phyloP scores from a whole-genome alignment of 179 eudicot genomes.

The Patellifolia procumbens region DNA sequence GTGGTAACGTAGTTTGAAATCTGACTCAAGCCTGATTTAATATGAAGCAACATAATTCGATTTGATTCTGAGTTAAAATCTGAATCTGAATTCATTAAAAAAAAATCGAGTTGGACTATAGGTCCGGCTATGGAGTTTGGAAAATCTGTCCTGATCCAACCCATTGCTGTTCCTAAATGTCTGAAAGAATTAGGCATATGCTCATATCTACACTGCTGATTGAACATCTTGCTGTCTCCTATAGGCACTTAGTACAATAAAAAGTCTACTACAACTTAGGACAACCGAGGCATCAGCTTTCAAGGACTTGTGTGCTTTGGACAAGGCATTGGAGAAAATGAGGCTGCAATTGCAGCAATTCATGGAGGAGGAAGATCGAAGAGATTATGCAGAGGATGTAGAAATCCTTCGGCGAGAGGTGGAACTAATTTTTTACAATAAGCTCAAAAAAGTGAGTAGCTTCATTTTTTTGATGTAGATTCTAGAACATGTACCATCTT shows the following conservation, averaged over 20 bases:
- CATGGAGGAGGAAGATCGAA: conserved; percentile 53
- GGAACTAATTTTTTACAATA: conserved; percentile 56
- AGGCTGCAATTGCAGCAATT: conserved; percentile 60
- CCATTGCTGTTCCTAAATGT: neutral
- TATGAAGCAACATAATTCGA: too few species aligned
- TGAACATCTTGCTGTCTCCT: conserved; percentile 12
- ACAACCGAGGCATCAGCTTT: conserved; percentile 57
- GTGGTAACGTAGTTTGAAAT: too few species aligned
- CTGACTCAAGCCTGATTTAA: too few species aligned
- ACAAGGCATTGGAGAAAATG: conserved; percentile 61
- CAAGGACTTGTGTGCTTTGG: conserved; percentile 65
- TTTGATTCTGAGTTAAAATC: too few species aligned
- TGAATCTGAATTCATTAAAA: too few species aligned
- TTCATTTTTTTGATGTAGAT: neutral
- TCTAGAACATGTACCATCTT: neutral
- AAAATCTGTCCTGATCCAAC: too few species aligned
- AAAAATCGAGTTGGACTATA: too few species aligned
- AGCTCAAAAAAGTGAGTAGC: conserved; percentile 51
- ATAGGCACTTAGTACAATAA: conserved; percentile 73
- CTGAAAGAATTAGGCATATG: neutral
- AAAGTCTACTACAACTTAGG: conserved; percentile 59
- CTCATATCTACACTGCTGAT: neutral
- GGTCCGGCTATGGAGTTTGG: too few species aligned
- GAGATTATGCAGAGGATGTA: conserved; percentile 69
- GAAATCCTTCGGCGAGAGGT: conserved; percentile 86